Conservation (phyloP, 441 rosid species). For the Raphanus hybrid region DNA sequence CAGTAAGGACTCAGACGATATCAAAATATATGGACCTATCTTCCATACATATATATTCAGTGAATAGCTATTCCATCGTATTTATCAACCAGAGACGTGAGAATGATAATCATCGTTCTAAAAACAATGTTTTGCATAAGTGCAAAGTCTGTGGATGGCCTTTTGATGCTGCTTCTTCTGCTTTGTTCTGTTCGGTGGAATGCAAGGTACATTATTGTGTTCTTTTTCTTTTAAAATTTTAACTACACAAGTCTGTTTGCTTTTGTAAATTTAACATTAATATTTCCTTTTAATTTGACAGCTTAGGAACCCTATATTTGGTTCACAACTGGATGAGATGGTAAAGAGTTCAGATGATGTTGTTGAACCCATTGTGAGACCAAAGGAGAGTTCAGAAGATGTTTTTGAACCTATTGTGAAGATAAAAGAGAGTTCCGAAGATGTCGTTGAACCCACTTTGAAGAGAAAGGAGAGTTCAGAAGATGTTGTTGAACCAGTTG, state of each 20-base stretch:
- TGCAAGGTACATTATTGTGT: constrained; percentile 31
- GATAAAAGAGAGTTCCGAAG: background rate
- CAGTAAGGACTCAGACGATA: background rate
- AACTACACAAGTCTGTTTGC: background rate
- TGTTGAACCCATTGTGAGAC: background rate
- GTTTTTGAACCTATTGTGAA: background rate
- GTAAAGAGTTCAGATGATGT: background rate
- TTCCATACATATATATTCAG: constrained; percentile 1
- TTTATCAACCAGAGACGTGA: constrained; percentile 23
- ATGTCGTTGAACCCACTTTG: background rate
- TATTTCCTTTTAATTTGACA: constrained; percentile 3
- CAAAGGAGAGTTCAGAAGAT: background rate
- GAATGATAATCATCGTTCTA: background rate
- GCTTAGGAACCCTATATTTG: constrained; percentile 3
- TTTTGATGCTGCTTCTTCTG: constrained; percentile 18
- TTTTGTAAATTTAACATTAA: background rate
- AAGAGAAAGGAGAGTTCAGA: background rate
- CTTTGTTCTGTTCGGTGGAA: constrained; percentile 36
- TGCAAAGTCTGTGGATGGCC: constrained; percentile 35
- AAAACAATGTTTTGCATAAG: constrained; percentile 5
- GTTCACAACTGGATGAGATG: constrained; percentile 24
- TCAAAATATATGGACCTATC: constrained; percentile 19
- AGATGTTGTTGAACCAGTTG: background rate
- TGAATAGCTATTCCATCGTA: background rate
- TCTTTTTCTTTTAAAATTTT: background rate